A percentile compares a stretch with the other conserved stretches of the same genome.
phyloP scores from a whole-genome alignment of 805 yeast species.

The Grigorovia yakushimaensis region DNA sequence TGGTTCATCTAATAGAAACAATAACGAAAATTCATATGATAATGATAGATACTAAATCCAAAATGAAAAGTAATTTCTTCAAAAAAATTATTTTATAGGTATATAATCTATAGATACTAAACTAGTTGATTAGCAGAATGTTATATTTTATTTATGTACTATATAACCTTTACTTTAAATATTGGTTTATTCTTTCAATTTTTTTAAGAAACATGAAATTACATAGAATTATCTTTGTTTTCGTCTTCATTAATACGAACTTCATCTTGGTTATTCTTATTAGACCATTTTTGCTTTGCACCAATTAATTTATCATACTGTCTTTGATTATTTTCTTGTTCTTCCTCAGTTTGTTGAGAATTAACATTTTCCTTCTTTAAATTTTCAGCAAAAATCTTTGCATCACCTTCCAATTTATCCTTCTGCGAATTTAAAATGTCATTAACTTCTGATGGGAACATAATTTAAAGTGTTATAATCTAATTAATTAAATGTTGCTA shows the following conservation, averaged over 20 bases:
- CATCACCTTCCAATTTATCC: slow-evolving; percentile 17
- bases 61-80: slow-evolving; percentile 3
- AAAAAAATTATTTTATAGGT: too few relatives aligned
- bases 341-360: slow-evolving; percentile 6
- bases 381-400: slow-evolving; percentile 13
- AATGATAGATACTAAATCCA: neutral
- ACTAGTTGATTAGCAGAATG: too few relatives aligned
- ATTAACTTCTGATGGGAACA: slow-evolving; percentile 1
- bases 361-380: slow-evolving; percentile 9
- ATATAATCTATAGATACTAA: too few relatives aligned
- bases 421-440: slow-evolving; percentile 17
- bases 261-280: neutral
- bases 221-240: neutral
- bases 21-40: slow-evolving; percentile 22
- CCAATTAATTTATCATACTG: slow-evolving; percentile 9
- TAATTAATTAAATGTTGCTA: neutral
- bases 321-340: slow-evolving; percentile 7
- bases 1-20: slow-evolving; percentile 10
- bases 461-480: too few relatives aligned
- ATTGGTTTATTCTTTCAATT: too few relatives aligned
- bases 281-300: slow-evolving; percentile 8
- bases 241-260: neutral
- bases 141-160: too few relatives aligned
- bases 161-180: too few relatives aligned
- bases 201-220: neutral